phyloP scores from a whole-genome alignment of 805 yeast genomes.

The Lipomyces kockii region DNA sequence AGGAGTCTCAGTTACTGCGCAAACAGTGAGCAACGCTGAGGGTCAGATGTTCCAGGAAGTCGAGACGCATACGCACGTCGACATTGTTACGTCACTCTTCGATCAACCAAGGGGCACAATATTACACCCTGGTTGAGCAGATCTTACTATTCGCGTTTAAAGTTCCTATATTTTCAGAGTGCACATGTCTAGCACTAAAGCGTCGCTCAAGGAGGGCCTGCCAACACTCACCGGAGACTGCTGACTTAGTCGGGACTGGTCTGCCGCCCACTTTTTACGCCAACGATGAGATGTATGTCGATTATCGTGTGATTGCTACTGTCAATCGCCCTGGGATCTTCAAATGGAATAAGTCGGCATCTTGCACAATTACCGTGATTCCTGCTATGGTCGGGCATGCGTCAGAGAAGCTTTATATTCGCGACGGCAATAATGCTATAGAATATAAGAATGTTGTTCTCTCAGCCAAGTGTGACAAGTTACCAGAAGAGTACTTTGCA shows the following conservation, averaged over 20 bases:
- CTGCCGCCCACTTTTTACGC: constrained; percentile 18
- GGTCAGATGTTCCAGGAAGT: not conserved
- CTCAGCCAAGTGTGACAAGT: constrained; percentile 10
- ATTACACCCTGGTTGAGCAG: constrained; percentile 7
- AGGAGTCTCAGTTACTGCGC: constrained; percentile 17
- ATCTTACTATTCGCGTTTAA: constrained; percentile 1
- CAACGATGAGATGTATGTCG: constrained; percentile 1
- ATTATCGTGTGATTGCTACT: constrained; percentile 14
- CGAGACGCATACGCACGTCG: constrained; percentile 15
- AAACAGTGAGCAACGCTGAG: not conserved
- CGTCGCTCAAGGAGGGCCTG: not conserved
- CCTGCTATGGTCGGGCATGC: constrained; percentile 8
- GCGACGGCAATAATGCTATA: too few species aligned
- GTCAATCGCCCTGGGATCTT: constrained; percentile 15
- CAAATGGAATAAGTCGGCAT: constrained; percentile 7
- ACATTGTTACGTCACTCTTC: not conserved
- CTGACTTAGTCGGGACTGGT: not conserved
- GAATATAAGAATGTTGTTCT: not conserved
- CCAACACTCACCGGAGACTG: not conserved
- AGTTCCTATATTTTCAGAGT: constrained; percentile 16
- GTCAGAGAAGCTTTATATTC: too few species aligned
- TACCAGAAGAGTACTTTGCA: constrained; percentile 17
- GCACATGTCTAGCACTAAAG: constrained; percentile 9
- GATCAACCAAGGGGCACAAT: not conserved
- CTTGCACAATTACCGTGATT: not conserved